These are phyloP conservation scores for Eucalyptus coolabah DNA, from an alignment of 345 rosid genomes.

Conservation along the genomic window DNA sequence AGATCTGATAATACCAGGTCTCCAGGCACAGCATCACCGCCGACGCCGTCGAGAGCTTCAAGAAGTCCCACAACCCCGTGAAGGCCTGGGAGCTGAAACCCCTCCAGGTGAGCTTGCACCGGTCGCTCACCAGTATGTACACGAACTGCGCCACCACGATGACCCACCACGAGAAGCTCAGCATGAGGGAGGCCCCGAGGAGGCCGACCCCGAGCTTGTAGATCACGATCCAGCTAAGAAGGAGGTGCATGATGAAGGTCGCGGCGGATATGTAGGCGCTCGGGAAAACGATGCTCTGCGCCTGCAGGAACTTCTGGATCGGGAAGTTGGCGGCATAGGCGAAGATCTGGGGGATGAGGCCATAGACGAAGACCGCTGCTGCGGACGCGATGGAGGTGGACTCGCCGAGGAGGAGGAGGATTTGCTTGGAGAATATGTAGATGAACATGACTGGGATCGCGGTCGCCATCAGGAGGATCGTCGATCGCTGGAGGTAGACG, in stretches of 20 bases:
- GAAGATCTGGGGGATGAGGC: slow-evolving; percentile 56
- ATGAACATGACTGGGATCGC: slow-evolving; percentile 35
- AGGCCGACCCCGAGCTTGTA: slow-evolving; percentile 32
- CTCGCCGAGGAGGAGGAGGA: slow-evolving; percentile 42
- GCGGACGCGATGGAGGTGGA: slow-evolving; percentile 43
- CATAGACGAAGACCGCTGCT: slow-evolving; percentile 43
- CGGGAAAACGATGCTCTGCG: slow-evolving; percentile 54
- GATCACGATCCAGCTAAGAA: slow-evolving; percentile 39
- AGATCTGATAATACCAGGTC: slow-evolving; percentile 45
- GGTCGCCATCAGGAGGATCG: slow-evolving; percentile 31
- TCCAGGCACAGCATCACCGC: slow-evolving; percentile 63
- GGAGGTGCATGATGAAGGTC: slow-evolving; percentile 22
- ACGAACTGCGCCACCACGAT: slow-evolving; percentile 35
- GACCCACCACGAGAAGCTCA: slow-evolving; percentile 56
- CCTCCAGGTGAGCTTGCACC: slow-evolving; percentile 37
- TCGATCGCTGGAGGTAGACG: slow-evolving; percentile 57
- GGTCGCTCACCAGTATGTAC: slow-evolving; percentile 28
- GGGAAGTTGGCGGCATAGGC: slow-evolving; percentile 65
- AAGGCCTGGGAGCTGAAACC: slow-evolving; percentile 48
- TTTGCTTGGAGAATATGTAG: slow-evolving; percentile 41
- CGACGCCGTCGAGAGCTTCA: slow-evolving; percentile 42
- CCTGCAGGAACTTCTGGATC: slow-evolving; percentile 52
- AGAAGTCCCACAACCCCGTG: slow-evolving; percentile 31
- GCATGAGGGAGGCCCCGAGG: slow-evolving; percentile 25
- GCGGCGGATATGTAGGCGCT: slow-evolving; percentile 57